Evolutionary conservation across 176 grass and related monocot genomes (phyloP).

Genomic region (Pontederia paniculata): DNA sequence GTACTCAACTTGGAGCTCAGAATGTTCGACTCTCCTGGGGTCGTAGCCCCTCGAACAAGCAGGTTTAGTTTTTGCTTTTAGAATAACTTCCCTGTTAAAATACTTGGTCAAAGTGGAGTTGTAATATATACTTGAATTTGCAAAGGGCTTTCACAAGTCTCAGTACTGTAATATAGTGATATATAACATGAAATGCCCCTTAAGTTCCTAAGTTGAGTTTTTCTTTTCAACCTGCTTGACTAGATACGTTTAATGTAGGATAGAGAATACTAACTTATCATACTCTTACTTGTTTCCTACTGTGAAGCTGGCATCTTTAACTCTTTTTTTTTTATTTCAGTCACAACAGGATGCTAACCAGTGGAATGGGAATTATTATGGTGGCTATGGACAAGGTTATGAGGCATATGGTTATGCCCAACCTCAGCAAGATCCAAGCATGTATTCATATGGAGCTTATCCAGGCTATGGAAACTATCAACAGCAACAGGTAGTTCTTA

Average conservation of each 20-base stretch:
- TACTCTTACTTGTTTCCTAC: neutral
- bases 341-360: conserved; percentile 30
- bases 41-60: conserved; percentile 26
- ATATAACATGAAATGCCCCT: no score
- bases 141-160: no score
- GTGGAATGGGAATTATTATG: conserved; percentile 29
- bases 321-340: conserved; percentile 9
- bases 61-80: conserved; percentile 20
- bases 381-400: conserved; percentile 48
- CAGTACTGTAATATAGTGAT: no score
- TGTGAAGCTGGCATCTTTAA: neutral
- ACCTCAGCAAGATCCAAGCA: conserved; percentile 75
- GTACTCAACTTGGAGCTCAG: conserved; percentile 25
- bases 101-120: no score
- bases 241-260: no score
- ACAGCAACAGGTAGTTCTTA: conserved; percentile 30
- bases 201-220: no score
- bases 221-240: no score
- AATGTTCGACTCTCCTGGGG: conserved; percentile 25
- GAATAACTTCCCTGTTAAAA: no score
- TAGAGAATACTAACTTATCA: no score
- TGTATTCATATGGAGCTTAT: conserved; percentile 80
- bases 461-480: conserved; percentile 73
- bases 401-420: conserved; percentile 55
- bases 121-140: no score